Percentiles rank a stretch among this genome's conserved stretches.
These are phyloP conservation scores for Exutisphaerella laricina DNA, from an alignment of 2,329 filamentous ascomycete species.

Conservation along the genomic window DNA sequence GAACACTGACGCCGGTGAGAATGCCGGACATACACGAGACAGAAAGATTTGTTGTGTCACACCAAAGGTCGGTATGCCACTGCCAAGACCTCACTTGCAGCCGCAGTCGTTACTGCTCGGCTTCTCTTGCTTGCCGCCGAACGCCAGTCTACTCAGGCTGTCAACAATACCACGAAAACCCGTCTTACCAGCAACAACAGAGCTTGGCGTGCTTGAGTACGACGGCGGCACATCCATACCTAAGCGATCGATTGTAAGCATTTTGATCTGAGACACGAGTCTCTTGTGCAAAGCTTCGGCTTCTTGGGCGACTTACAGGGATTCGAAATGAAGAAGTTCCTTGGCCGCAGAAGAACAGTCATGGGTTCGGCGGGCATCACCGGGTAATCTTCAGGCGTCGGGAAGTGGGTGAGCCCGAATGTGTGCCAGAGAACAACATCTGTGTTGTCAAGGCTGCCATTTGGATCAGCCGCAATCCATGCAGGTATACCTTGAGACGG, in stretches of 20 bases:
- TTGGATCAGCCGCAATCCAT: slow-evolving; percentile 67
- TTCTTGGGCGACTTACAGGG: slow-evolving; percentile 52
- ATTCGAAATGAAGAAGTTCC: slow-evolving; percentile 78
- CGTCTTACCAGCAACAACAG: slow-evolving; percentile 44
- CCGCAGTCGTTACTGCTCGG: slow-evolving; percentile 25
- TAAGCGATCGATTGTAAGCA: neutral
- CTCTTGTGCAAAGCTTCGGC: slow-evolving; percentile 1
- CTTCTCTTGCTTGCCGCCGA: slow-evolving; percentile 38
- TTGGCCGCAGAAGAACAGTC: slow-evolving; percentile 64
- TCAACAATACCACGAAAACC: slow-evolving; percentile 43
- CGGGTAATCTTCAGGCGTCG: slow-evolving; percentile 83
- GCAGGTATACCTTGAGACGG: slow-evolving; percentile 66
- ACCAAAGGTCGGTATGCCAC: neutral
- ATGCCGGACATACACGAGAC: neutral
- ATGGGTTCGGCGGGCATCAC: slow-evolving; percentile 70
- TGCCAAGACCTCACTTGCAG: slow-evolving; percentile 9
- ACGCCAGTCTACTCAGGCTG: slow-evolving; percentile 46
- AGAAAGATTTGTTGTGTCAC: neutral
- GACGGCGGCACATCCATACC: slow-evolving; percentile 70
- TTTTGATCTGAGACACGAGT: neutral
- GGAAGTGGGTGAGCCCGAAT: slow-evolving; percentile 86
- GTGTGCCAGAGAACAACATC: slow-evolving; percentile 93
- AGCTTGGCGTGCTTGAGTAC: slow-evolving; percentile 66
- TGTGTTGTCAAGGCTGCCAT: slow-evolving; percentile 66
- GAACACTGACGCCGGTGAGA: too few species aligned